These are phyloP conservation scores for Ceratobasidium papillatum DNA, from an alignment of 1,284 basidiomycete species.

Conservation along the genomic window DNA sequence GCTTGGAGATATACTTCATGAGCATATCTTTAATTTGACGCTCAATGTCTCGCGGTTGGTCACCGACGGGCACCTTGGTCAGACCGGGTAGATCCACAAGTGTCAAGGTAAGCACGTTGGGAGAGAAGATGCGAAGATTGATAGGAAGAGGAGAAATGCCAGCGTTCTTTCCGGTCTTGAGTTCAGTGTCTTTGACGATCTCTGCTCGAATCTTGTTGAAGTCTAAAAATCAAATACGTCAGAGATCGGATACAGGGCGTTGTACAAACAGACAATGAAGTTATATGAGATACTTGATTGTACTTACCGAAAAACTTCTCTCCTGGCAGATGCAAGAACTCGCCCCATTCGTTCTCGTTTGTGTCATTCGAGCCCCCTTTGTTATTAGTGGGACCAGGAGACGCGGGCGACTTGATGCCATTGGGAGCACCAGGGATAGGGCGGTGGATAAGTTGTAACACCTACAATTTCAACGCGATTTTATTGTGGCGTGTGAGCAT, in stretches of 20 bases:
- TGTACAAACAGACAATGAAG: not conserved
- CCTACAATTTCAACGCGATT: constrained; percentile 55
- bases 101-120: constrained; percentile 95
- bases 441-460: constrained; percentile 94
- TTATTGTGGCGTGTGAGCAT: constrained; percentile 45
- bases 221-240: constrained; percentile 57
- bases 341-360: constrained; percentile 96
- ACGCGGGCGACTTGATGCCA: constrained; percentile 45
- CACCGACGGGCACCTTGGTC: constrained; percentile 96
- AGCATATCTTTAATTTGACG: constrained; percentile 98
- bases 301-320: constrained; percentile 82
- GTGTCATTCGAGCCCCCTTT: constrained; percentile 71
- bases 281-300: not conserved
- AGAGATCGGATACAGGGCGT: constrained; percentile 2
- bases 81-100: constrained; percentile 96
- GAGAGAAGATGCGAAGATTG: constrained; percentile 96
- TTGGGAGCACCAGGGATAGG: constrained; percentile 60
- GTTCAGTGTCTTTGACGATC: constrained; percentile 95
- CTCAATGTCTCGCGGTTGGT: constrained; percentile 98
- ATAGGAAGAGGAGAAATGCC: constrained; percentile 69
- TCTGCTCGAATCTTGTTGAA: constrained; percentile 97
- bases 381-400: constrained; percentile 53
- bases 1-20: constrained; percentile 93
- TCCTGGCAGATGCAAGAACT: constrained; percentile 94
- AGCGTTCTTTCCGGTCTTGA: constrained; percentile 97